Conservation (phyloP, 306 rosid genomes). For the Argentina anserina region DNA sequence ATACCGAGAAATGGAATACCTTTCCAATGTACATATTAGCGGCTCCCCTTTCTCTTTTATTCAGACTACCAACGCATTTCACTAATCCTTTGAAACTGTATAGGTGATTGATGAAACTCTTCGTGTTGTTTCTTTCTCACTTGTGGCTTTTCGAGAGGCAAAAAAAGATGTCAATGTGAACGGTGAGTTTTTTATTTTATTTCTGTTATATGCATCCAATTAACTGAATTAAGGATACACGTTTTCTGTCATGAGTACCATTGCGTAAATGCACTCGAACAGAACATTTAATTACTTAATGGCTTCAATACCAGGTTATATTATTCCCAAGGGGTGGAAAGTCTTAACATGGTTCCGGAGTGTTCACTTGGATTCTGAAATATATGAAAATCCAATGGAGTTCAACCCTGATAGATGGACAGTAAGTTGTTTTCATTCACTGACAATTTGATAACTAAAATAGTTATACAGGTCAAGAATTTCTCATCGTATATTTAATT, state of each 20-base stretch:
- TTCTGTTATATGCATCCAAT: not conserved
- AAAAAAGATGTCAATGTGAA: slow-evolving; percentile 56
- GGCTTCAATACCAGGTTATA: slow-evolving; percentile 50
- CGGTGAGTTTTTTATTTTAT: slow-evolving; percentile 40
- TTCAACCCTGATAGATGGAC: slow-evolving; percentile 84
- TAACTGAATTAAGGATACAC: not conserved
- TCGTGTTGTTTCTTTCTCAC: slow-evolving; percentile 74
- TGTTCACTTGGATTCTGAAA: slow-evolving; percentile 76
- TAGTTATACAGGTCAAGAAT: too few species aligned
- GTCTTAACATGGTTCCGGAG: slow-evolving; percentile 79
- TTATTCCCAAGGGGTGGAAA: slow-evolving; percentile 87
- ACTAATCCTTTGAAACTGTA: not conserved
- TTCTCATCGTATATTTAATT: not conserved
- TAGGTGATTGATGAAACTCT: slow-evolving; percentile 88
- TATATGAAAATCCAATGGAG: slow-evolving; percentile 67
- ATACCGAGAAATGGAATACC: slow-evolving; percentile 70
- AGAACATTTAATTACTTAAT: not conserved
- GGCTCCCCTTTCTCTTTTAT: not conserved
- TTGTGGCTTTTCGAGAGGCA: slow-evolving; percentile 76
- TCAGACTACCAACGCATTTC: not conserved
- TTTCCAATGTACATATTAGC: slow-evolving; percentile 48
- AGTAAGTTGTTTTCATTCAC: slow-evolving; percentile 37
- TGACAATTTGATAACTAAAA: not conserved
- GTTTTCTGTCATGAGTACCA: not conserved
- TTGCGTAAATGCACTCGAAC: not conserved